Conservation (phyloP, 2,329 filamentous ascomycete genomes). For the Microdochium trichocladiopsis region DNA sequence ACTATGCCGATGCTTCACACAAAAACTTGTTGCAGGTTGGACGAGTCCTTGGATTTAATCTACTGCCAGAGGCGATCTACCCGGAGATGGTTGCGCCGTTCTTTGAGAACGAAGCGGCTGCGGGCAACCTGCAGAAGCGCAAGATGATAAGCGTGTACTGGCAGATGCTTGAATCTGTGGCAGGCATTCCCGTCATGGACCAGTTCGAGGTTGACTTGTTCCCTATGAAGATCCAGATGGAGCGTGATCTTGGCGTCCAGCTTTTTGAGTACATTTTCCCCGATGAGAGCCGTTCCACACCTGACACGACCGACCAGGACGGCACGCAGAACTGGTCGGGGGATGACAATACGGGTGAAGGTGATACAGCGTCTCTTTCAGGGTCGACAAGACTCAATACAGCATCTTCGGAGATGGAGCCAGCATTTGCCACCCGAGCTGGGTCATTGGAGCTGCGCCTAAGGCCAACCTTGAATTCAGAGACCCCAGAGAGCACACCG, state of each 20-base stretch:
- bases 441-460: conserved; percentile 77
- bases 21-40: conserved; percentile 87
- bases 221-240: conserved; percentile 88
- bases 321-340: conserved; percentile 37
- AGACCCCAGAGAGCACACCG: conserved; percentile 27
- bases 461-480: conserved; percentile 69
- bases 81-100: conserved; percentile 95
- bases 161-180: conserved; percentile 97
- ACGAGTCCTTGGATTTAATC: conserved; percentile 80
- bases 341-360: conserved; percentile 42
- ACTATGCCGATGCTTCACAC: conserved; percentile 96
- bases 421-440: conserved; percentile 52
- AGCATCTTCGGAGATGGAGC: conserved; percentile 36
- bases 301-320: conserved; percentile 30
- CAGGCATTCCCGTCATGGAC: conserved; percentile 93
- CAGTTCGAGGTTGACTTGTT: conserved; percentile 93
- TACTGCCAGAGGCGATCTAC: conserved; percentile 85
- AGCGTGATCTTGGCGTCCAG: conserved; percentile 85
- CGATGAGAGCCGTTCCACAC: conserved; percentile 56
- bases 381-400: conserved; percentile 30
- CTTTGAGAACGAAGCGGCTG: conserved; percentile 55
- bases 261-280: conserved; percentile 98
- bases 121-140: conserved; percentile 49
- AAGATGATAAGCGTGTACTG: conserved; percentile 94
- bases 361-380: conserved; percentile 30